Conservation (phyloP, 495 filamentous ascomycete species). For the Bombardia bombarda region DNA sequence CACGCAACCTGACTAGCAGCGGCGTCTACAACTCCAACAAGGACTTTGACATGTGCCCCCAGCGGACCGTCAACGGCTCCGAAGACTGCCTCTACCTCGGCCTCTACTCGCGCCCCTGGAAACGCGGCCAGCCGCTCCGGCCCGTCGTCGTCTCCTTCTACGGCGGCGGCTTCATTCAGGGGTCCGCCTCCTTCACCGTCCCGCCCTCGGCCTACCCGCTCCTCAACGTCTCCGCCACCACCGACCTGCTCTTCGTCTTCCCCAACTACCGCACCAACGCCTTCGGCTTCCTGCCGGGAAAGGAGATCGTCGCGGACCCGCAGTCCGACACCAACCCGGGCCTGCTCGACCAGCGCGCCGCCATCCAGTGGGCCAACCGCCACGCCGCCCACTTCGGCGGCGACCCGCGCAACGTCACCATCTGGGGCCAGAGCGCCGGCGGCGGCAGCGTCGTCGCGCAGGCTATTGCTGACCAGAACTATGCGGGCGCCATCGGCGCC, state of each 20-base stretch:
- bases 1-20: conserved; percentile 29
- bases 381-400: conserved; percentile 47
- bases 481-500: conserved; percentile 8
- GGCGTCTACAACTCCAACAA: conserved; percentile 50
- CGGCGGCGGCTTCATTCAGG: conserved; percentile 56
- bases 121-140: conserved; percentile 24
- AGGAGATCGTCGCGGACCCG: conserved; percentile 37
- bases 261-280: conserved; percentile 51
- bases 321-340: conserved; percentile 45
- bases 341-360: conserved; percentile 40
- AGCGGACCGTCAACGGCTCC: conserved; percentile 49
- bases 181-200: conserved; percentile 41
- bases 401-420: conserved; percentile 30
- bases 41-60: conserved; percentile 49
- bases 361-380: conserved; percentile 43
- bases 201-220: conserved; percentile 51
- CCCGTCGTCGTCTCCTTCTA: conserved; percentile 56
- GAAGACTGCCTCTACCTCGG: conserved; percentile 58
- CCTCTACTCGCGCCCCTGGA: conserved; percentile 52
- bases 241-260: conserved; percentile 46
- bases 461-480: conserved; percentile 28
- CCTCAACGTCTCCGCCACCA: conserved; percentile 37
- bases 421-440: conserved; percentile 41
- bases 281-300: conserved; percentile 51
- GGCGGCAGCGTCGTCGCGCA: conserved; percentile 49